Evolutionary conservation across 176 grass and related monocot species (phyloP).

Genomic region (Triticum timopheevii): DNA sequence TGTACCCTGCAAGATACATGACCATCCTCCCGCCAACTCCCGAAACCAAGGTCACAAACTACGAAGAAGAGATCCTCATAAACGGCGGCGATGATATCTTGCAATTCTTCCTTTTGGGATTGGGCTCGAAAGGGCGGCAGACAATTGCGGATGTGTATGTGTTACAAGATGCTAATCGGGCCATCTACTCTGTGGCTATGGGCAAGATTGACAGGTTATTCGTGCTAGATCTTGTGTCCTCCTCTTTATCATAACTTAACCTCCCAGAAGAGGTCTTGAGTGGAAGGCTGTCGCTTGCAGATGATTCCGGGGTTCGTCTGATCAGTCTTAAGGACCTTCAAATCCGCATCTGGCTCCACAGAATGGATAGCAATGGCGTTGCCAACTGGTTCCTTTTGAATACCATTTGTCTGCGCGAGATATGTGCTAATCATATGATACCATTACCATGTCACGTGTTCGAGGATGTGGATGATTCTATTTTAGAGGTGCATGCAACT

Average conservation of each 20-base stretch:
- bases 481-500: not conserved
- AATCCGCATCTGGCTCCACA: constrained; percentile 4
- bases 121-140: not conserved
- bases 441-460: no score
- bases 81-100: not conserved
- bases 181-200: not conserved
- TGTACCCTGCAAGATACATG: not conserved
- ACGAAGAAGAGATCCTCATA: not conserved
- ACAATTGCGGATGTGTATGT: not conserved
- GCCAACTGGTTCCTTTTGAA: not conserved
- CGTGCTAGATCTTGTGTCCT: no score
- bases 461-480: not conserved
- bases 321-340: not conserved
- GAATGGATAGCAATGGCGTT: not conserved
- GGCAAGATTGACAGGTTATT: not conserved
- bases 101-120: not conserved
- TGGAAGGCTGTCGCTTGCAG: not conserved
- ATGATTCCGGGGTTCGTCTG: constrained; percentile 4
- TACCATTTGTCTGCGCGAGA: not conserved
- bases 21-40: not conserved
- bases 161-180: not conserved
- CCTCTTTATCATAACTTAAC: no score
- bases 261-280: not conserved
- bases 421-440: not conserved
- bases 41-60: not conserved